Evolutionary conservation across 495 filamentous ascomycete genomes (phyloP), one percentile per base, ranked within the genome.

Genomic region (Podospora fimiseda): DNA sequence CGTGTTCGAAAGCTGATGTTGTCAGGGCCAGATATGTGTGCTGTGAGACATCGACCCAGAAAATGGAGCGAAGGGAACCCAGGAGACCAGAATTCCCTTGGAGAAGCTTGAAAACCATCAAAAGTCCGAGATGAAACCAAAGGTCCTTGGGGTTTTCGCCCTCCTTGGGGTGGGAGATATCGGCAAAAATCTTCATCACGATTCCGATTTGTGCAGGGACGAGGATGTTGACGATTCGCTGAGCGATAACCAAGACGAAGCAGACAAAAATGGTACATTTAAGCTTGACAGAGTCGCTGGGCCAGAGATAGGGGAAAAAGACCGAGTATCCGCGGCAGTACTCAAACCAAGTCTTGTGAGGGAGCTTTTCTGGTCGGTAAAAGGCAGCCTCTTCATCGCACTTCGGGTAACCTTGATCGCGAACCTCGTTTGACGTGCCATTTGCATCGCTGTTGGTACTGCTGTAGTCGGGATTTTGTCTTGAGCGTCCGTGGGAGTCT

Each of bases 11-110:
- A 5, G 92, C 87, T 7, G 93, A 90, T 2, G 90, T 92, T 1
- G 90, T 95, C 23, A 98, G 78, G 45, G 93, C 89, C 67, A 89
- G 87, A 67, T 96, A 98, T 7, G 92, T 94, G 67, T 96, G 95
- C 64, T 98, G 93, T 33, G 89, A 84, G 46, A 98, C 88, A 1
- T 93, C 93, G 42, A 98, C 90, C 93, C 93, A 98, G 22, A 98
- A 72, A 15, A 85, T 80, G 16, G 88, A 85, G 46, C 93, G 81
- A 7, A 87, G 50, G 14, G 90, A 92, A 11, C 89, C 89, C 27
- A 97, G 80, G 18, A 96, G 69, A 7, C 93, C 93, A 55, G 89
- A 90, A 9, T 78, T 81, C 1, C 93, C 94, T 67, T 97, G 94
- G 27, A 96, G 77, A 69, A 95, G 79, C 50, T 89, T 85, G 63